Evolutionary conservation across 768 basidiomycete species (phyloP).

Genomic region (Naganishia kalamii): DNA sequence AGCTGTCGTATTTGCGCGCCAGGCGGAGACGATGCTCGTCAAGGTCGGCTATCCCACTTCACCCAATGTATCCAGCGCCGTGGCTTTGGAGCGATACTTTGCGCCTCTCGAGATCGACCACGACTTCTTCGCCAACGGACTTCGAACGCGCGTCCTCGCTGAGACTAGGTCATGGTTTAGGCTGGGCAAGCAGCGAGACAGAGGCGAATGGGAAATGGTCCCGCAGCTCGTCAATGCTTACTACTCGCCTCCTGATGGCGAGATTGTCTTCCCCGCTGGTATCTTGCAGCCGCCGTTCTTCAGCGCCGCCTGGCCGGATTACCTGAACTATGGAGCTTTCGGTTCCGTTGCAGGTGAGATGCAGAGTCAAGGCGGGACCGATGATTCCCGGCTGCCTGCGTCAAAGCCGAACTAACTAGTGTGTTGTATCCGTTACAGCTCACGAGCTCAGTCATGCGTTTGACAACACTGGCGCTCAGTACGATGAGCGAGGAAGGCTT

Average conservation of each 20-base stretch:
- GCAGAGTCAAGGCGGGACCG: too few species aligned
- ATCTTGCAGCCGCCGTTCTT: constrained; percentile 92
- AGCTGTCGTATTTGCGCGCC: background rate
- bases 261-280: constrained; percentile 90
- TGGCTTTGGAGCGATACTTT: constrained; percentile 70
- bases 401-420: too few species aligned
- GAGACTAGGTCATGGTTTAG: constrained; percentile 65
- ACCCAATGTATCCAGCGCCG: constrained; percentile 69
- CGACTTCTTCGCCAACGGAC: constrained; percentile 78
- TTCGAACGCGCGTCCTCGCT: constrained; percentile 49
- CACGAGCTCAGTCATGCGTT: constrained; percentile 27
- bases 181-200: constrained; percentile 65
- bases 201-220: constrained; percentile 43
- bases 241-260: constrained; percentile 77
- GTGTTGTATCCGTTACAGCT: too few species aligned
- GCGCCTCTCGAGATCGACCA: constrained; percentile 57
- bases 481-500: constrained; percentile 80
- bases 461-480: constrained; percentile 68
- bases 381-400: too few species aligned
- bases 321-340: constrained; percentile 85
- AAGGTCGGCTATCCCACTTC: constrained; percentile 90
- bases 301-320: constrained; percentile 73
- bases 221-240: constrained; percentile 64
- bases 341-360: constrained; percentile 90
- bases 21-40: constrained; percentile 74